These are phyloP conservation scores for Brettanomyces naardenensis DNA, from an alignment of 805 yeast species.

Conservation along the genomic window DNA sequence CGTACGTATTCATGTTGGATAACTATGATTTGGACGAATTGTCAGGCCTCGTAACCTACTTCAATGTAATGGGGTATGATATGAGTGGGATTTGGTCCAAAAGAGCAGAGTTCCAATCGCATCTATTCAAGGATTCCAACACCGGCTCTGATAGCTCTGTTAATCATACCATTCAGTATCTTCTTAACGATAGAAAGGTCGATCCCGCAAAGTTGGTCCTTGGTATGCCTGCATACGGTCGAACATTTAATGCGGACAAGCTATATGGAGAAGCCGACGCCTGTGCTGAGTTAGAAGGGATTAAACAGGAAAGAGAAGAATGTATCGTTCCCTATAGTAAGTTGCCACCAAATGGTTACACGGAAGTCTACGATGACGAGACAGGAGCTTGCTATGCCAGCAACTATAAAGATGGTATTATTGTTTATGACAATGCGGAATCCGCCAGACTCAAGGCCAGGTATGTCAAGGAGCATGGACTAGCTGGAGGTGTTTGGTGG, in stretches of 20 bases:
- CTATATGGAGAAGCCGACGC: conserved; percentile 10
- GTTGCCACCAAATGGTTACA: conserved; percentile 19
- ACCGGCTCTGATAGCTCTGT: conserved; percentile 26
- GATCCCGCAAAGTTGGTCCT: conserved; percentile 43
- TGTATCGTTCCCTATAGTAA: conserved; percentile 17
- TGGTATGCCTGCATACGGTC: conserved; percentile 88
- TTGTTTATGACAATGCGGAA: conserved; percentile 59
- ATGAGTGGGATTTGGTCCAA: conserved; percentile 73
- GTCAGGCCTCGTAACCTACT: conserved; percentile 51
- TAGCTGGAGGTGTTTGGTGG: conserved; percentile 96
- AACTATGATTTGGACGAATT: conserved; percentile 42
- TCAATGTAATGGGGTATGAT: conserved; percentile 93
- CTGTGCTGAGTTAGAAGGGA: conserved; percentile 14
- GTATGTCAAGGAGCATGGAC: conserved; percentile 36
- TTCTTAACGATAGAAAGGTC: conserved; percentile 10
- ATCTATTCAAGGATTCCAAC: conserved; percentile 33
- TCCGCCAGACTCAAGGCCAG: conserved; percentile 50
- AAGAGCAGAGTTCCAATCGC: conserved; percentile 59
- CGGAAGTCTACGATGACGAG: conserved; percentile 43
- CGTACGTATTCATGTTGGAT: conserved; percentile 38
- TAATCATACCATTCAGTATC: conserved; percentile 34
- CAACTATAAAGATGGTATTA: conserved; percentile 28
- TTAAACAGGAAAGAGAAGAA: conserved; percentile 9
- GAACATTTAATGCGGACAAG: conserved; percentile 18
- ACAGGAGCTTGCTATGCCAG: conserved; percentile 50